Base-by-base conservation (phyloP, 495 filamentous ascomycete species). In the Neurospora sp. region DNA sequence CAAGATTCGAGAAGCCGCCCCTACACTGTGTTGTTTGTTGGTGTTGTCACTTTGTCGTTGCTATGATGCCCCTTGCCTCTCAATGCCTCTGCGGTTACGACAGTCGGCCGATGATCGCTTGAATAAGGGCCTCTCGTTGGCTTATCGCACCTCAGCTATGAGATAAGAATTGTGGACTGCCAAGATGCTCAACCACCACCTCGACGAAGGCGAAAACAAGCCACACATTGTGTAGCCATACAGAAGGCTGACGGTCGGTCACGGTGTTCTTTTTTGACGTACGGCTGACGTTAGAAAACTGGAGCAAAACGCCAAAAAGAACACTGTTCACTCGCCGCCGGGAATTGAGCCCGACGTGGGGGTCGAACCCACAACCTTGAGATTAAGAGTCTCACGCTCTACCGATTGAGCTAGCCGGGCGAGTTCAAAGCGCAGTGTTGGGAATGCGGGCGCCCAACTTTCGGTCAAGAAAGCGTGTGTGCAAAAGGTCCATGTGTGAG, bases 301-400 rank as follows among this genome's bases (percentile, higher is more conserved):
- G 53, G 53, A 65, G 53, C 27, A 65, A 65, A 65, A 65, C 5
- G 14, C 14, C 53, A 65, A 65, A 65, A 65, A 65, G 14, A 35
- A 65, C 0, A 65, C 53, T 18, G 53, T 65, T 65, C 27, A 65
- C 53, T 61, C 53, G 53, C 53, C 53, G 53, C 12, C 53, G 27
- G 53, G 53, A 61, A 61, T 61, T 61, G 53, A 61, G 53, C 53
- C 27, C 53, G 53, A 61, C 53, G 53, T 35, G 53, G 53, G 53
- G 53, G 53, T 61, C 53, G 53, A 61, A 61, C 22, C 22, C 53
- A 61, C 53, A 61, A 31, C 53, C 53, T 61, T 31, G 53, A 61
- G 53, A 61, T 61, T 89, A 89, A 89, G 87, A 90, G 88, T 89
- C 88, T 88, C 85, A 89, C 88, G 88, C 88, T 89, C 88, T 89